phyloP scores from a whole-genome alignment of 83 land plant genomes.

The Picea abies region DNA sequence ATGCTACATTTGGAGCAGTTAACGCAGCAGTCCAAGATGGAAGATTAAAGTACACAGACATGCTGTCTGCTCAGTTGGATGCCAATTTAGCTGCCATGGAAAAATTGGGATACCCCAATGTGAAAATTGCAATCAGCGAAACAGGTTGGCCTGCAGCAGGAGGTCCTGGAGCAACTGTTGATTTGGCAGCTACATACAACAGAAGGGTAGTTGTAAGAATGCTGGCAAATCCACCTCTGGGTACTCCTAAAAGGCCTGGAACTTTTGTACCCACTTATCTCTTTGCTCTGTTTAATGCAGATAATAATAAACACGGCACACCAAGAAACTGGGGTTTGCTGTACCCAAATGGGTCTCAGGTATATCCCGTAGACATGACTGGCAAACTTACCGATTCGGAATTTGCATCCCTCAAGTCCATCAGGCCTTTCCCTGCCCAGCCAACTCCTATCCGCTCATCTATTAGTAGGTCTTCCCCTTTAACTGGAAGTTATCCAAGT shows the following conservation, averaged over 20 bases:
- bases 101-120: slow-evolving; percentile 20
- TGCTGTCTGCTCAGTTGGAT: slow-evolving; percentile 29
- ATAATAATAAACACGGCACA: slow-evolving; percentile 16
- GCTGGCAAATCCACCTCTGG: slow-evolving; percentile 14
- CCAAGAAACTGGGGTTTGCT: slow-evolving; percentile 25
- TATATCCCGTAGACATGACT: slow-evolving; percentile 13
- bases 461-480: neutral
- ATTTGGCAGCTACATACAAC: slow-evolving; percentile 25
- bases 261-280: slow-evolving; percentile 26
- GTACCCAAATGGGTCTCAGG: slow-evolving; percentile 12
- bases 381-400: slow-evolving; percentile 8
- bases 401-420: neutral
- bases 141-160: slow-evolving; percentile 33
- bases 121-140: slow-evolving; percentile 18
- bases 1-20: slow-evolving; percentile 21
- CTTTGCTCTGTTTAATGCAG: slow-evolving; percentile 20
- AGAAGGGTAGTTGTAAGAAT: slow-evolving; percentile 13
- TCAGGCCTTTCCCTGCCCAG: slow-evolving; percentile 12
- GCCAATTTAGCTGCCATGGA: slow-evolving; percentile 22
- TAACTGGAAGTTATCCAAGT: neutral
- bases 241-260: slow-evolving; percentile 25
- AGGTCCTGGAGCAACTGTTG: slow-evolving; percentile 20
- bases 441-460: slow-evolving; percentile 12
- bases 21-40: slow-evolving; percentile 8
- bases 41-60: slow-evolving; percentile 19